phyloP scores from a whole-genome alignment of 169 alveolate genomes.

The Plasmodium vivax region DNA sequence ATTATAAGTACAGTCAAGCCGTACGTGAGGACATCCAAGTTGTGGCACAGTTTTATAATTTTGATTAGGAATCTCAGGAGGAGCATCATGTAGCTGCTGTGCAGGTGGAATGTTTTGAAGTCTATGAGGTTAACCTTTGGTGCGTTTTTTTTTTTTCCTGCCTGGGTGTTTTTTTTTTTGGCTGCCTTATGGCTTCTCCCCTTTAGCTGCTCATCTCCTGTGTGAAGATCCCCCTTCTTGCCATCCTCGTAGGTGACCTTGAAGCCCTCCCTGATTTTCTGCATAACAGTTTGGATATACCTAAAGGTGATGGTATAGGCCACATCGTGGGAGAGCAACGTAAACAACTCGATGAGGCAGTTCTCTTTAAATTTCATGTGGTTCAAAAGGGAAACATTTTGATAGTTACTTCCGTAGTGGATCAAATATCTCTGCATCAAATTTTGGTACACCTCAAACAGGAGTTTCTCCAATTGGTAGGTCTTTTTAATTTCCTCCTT shows the following conservation, averaged over 20 bases:
- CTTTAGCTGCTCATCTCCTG: not conserved
- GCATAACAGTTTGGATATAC: slow-evolving; percentile 51
- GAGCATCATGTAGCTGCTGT: slow-evolving; percentile 34
- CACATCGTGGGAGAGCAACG: slow-evolving; percentile 53
- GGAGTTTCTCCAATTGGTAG: slow-evolving; percentile 12
- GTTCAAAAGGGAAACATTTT: not conserved
- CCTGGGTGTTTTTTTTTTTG: not conserved
- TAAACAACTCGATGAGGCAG: slow-evolving; percentile 62
- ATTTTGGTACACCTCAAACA: slow-evolving; percentile 33
- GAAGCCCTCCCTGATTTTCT: slow-evolving; percentile 39
- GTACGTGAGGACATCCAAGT: slow-evolving; percentile 28
- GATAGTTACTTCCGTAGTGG: slow-evolving; percentile 17
- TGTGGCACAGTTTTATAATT: slow-evolving; percentile 18
- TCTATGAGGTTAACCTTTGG: not conserved
- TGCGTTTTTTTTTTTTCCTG: not conserved
- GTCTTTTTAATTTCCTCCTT: slow-evolving; percentile 32
- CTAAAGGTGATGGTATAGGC: slow-evolving; percentile 43
- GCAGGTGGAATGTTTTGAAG: slow-evolving; percentile 17
- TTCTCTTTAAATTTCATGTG: slow-evolving; percentile 67
- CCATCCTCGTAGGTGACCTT: not conserved
- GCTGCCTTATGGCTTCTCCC: not conserved
- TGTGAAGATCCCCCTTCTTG: not conserved
- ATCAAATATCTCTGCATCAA: slow-evolving; percentile 20
- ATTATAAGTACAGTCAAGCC: slow-evolving; percentile 55
- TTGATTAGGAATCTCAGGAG: slow-evolving; percentile 10